Conservation (phyloP, 305 asterid species). For the Fraxinus latifolia region DNA sequence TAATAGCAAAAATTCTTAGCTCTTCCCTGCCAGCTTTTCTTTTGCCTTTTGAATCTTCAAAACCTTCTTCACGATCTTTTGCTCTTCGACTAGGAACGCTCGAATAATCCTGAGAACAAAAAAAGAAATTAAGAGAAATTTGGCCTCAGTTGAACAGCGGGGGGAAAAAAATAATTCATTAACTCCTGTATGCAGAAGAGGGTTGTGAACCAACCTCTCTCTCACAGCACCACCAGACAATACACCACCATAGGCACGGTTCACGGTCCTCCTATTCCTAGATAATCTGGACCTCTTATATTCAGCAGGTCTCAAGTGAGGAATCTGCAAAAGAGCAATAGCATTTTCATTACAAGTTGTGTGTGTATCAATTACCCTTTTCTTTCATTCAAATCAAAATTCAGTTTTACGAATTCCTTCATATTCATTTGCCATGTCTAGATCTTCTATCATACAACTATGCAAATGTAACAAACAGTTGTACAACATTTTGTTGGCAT, state of each 20-base stretch:
- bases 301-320: constrained; percentile 34
- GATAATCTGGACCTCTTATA: constrained; percentile 42
- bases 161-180: background rate
- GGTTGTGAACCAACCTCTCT: constrained; percentile 20
- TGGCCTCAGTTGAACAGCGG: background rate
- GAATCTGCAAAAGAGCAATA: constrained; percentile 20
- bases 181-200: background rate
- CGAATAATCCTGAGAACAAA: constrained; percentile 30
- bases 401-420: background rate
- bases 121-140: background rate
- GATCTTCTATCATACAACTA: background rate
- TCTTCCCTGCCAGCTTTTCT: constrained; percentile 36
- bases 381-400: background rate
- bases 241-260: constrained; percentile 42
- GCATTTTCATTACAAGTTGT: background rate
- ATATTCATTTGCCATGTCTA: background rate
- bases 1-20: background rate
- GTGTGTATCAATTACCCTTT: background rate
- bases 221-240: constrained; percentile 29
- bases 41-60: constrained; percentile 48
- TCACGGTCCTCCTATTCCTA: constrained; percentile 38
- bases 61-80: constrained; percentile 47
- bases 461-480: background rate
- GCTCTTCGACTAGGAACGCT: constrained; percentile 47
- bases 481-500: background rate